phyloP scores from a whole-genome alignment of 345 rosid species.

The Euclidium syriacum region DNA sequence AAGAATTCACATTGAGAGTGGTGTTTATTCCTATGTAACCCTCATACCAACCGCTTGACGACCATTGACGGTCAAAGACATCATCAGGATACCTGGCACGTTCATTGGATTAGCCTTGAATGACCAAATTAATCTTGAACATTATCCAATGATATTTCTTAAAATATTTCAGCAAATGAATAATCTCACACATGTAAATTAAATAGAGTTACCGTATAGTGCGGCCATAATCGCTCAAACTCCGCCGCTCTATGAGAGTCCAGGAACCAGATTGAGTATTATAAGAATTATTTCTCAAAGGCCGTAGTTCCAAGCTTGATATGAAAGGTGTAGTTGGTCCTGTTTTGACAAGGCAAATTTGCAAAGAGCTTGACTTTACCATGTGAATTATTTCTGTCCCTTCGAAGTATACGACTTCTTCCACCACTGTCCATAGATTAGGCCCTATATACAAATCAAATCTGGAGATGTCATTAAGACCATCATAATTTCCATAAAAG shows the following conservation, averaged over 20 bases:
- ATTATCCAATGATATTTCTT: too few species aligned
- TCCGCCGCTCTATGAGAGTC: neutral
- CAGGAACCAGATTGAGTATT: slow-evolving; percentile 7
- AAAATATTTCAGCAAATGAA: too few species aligned
- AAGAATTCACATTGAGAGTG: neutral
- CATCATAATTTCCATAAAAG: slow-evolving; percentile 39
- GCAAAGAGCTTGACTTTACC: slow-evolving; percentile 7
- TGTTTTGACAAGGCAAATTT: slow-evolving; percentile 41
- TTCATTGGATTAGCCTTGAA: neutral
- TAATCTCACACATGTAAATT: too few species aligned
- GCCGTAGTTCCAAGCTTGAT: slow-evolving; percentile 40
- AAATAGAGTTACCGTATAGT: neutral
- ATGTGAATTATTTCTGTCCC: slow-evolving; percentile 38
- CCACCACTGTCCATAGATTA: slow-evolving; percentile 23
- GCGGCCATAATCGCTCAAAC: neutral
- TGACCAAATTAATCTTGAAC: too few species aligned
- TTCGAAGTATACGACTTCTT: slow-evolving; percentile 1
- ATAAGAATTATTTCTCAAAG: slow-evolving; percentile 5
- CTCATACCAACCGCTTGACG: neutral
- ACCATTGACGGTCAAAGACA: slow-evolving; percentile 31
- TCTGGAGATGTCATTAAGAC: neutral
- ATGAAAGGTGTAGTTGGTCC: slow-evolving; percentile 37
- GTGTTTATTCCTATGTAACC: neutral
- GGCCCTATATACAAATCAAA: slow-evolving; percentile 40
- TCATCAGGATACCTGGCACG: slow-evolving; percentile 36